Evolutionary conservation across 805 yeast genomes (phyloP).

Genomic region (Clavispora asparagi): DNA sequence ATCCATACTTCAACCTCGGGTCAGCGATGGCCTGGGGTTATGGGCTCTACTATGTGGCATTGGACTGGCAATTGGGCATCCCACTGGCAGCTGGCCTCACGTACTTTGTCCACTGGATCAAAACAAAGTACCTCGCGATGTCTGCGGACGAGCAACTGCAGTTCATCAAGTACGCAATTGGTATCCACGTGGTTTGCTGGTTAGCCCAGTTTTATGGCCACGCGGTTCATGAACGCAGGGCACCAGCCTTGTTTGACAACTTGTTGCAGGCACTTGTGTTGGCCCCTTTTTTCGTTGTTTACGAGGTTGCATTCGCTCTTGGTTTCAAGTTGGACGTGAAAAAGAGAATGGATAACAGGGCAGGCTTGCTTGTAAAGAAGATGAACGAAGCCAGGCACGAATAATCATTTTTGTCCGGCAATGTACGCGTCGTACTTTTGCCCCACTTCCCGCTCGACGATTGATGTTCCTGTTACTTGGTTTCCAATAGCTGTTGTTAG

Average conservation of each 20-base stretch:
- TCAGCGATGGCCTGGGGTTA: constrained; percentile 42
- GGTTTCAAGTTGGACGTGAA: constrained; percentile 57
- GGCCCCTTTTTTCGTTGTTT: constrained; percentile 86
- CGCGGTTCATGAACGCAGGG: constrained; percentile 69
- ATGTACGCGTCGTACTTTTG: constrained; percentile 23
- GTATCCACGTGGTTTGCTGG: constrained; percentile 61
- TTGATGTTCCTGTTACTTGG: constrained; percentile 56
- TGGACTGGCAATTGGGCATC: constrained; percentile 45
- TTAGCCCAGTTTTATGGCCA: constrained; percentile 84
- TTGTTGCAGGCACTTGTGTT: constrained; percentile 78
- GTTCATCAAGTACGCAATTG: constrained; percentile 26
- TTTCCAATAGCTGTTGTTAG: constrained; percentile 59
- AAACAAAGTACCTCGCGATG: constrained; percentile 16
- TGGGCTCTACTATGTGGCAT: constrained; percentile 50
- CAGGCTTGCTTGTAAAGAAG: constrained; percentile 34
- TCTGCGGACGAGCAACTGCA: constrained; percentile 11
- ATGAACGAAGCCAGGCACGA: constrained; percentile 16
- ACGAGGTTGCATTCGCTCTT: constrained; percentile 65
- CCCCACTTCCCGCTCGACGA: constrained; percentile 55
- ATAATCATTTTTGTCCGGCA: neutral
- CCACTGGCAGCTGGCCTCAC: constrained; percentile 24
- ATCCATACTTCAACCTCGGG: constrained; percentile 43
- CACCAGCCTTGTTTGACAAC: constrained; percentile 85
- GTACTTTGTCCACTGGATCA: constrained; percentile 19
- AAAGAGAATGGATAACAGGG: constrained; percentile 43